Percentiles rank a stretch among this genome's conserved stretches.
phyloP scores from a whole-genome alignment of 768 basidiomycete genomes.

The Pulveroboletus frians region DNA sequence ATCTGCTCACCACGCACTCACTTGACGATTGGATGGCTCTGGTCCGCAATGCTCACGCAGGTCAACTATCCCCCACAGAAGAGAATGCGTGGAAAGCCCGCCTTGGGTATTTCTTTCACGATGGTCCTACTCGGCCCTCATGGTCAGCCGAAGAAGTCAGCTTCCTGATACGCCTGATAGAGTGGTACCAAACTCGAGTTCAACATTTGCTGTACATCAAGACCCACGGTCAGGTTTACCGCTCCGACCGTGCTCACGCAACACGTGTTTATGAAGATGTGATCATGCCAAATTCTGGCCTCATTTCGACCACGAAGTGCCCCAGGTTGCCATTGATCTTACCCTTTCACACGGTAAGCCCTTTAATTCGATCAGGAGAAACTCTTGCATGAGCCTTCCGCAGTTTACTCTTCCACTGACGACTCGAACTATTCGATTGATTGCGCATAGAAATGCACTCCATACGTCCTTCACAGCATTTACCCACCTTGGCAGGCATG shows the following conservation, averaged over 20 bases:
- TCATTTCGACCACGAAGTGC: conserved; percentile 22
- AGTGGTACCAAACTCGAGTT: conserved; percentile 38
- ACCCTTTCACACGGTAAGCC: conserved; percentile 45
- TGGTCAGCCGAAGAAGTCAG: conserved; percentile 35
- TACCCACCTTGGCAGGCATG: conserved; percentile 25
- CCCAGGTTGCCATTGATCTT: conserved; percentile 39
- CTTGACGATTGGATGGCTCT: conserved; percentile 36
- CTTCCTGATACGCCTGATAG: conserved; percentile 42
- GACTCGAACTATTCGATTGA: conserved; percentile 38
- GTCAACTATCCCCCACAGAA: conserved; percentile 23
- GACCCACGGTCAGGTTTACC: conserved; percentile 29
- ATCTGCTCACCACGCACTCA: conserved; percentile 24
- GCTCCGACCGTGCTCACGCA: conserved; percentile 10
- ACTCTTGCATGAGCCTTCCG: neutral
- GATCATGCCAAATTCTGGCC: conserved; percentile 15
- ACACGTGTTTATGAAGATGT: conserved; percentile 6
- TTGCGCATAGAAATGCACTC: conserved; percentile 45
- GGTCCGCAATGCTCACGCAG: conserved; percentile 27
- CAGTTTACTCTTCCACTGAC: conserved; percentile 45
- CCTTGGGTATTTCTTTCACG: conserved; percentile 29
- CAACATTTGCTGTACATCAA: conserved; percentile 42
- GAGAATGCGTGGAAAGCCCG: conserved; percentile 29
- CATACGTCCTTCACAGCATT: conserved; percentile 41
- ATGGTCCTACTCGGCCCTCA: conserved; percentile 15
- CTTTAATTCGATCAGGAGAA: neutral